Percentiles rank a stretch among this genome's conserved stretches.
Evolutionary conservation across 805 yeast genomes (phyloP).

Genomic region (Yarrowia osloensis): DNA sequence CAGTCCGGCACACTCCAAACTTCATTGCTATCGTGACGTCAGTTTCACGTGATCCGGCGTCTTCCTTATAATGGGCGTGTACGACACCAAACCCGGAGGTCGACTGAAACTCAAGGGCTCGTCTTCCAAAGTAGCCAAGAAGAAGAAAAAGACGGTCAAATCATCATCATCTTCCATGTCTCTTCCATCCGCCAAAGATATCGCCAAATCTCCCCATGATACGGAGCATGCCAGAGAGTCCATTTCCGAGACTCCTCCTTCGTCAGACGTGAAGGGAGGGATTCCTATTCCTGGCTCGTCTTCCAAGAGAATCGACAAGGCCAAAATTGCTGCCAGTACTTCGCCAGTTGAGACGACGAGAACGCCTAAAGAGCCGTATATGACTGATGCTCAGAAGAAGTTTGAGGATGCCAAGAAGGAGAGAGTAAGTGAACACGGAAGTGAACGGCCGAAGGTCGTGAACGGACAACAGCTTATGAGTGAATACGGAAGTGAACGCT

Average conservation of each 20-base stretch:
- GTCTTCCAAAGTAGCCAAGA: slow-evolving; percentile 1
- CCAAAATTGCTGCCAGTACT: not conserved
- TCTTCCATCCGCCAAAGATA: slow-evolving; percentile 28
- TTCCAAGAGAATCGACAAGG: not conserved
- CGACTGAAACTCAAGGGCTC: slow-evolving; percentile 12
- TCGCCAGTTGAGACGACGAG: slow-evolving; percentile 1
- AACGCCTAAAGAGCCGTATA: slow-evolving; percentile 3
- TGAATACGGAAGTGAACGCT: not conserved
- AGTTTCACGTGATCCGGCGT: not conserved
- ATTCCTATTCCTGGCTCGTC: not conserved
- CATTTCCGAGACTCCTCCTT: not conserved
- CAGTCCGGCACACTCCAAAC: too few species aligned
- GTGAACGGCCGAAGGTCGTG: not conserved
- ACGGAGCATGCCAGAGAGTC: slow-evolving; percentile 20
- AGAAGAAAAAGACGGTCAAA: not conserved
- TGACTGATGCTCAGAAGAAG: slow-evolving; percentile 35
- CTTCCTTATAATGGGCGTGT: slow-evolving; percentile 13
- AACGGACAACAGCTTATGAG: not conserved
- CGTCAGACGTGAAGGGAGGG: not conserved
- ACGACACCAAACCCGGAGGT: not conserved
- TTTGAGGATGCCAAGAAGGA: slow-evolving; percentile 37
- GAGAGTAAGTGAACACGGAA: slow-evolving; percentile 34
- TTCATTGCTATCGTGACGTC: slow-evolving; percentile 13
- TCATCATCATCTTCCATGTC: not conserved
- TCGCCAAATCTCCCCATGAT: slow-evolving; percentile 11